Evolutionary conservation across 768 basidiomycete genomes (phyloP).

Genomic region (Lanmaoa pseudosensibilis): DNA sequence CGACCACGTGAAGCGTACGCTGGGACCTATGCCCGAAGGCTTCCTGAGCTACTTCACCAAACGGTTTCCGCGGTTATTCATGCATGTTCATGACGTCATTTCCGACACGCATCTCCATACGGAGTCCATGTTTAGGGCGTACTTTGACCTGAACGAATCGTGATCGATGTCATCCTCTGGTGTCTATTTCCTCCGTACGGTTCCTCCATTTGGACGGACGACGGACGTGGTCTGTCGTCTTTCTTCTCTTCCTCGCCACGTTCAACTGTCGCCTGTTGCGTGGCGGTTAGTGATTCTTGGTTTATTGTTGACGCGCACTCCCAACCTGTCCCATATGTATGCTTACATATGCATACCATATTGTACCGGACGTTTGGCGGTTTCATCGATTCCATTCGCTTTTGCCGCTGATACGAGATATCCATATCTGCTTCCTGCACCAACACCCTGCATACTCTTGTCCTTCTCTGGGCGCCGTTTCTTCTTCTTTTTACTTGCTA

Average conservation of each 20-base stretch:
- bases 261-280: neutral
- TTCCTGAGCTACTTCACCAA: slow-evolving; percentile 91
- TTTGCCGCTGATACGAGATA: slow-evolving; percentile 1
- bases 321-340: slow-evolving; percentile 2
- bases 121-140: slow-evolving; percentile 89
- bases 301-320: neutral
- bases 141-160: slow-evolving; percentile 72
- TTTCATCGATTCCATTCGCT: neutral
- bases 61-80: slow-evolving; percentile 87
- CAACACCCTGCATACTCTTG: neutral
- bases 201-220: neutral
- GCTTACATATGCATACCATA: slow-evolving; percentile 15
- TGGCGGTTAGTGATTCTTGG: neutral
- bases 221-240: neutral
- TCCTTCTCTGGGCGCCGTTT: neutral
- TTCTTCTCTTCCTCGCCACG: neutral
- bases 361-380: slow-evolving; percentile 6
- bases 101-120: slow-evolving; percentile 64
- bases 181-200: neutral
- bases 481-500: slow-evolving; percentile 18
- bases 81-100: slow-evolving; percentile 90
- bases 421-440: neutral
- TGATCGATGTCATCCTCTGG: slow-evolving; percentile 10
- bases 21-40: slow-evolving; percentile 90
- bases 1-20: slow-evolving; percentile 81